Evolutionary conservation across 345 rosid species (phyloP), one percentile per base, ranked within the genome.

Genomic region (Salix brachista): DNA sequence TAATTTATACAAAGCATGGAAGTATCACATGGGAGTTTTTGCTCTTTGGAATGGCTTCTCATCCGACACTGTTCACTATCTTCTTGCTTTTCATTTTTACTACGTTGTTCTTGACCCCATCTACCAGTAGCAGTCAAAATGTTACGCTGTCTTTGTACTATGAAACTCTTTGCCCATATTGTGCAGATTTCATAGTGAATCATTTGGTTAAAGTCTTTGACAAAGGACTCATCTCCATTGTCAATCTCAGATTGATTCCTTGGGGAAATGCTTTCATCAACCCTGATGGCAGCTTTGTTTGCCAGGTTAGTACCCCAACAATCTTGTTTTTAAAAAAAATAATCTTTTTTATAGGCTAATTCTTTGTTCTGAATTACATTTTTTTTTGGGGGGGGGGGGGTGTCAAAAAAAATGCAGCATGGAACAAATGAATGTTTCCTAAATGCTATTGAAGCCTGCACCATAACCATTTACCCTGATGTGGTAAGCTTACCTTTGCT

Each of bases 151-250:
- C 91, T 75, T 67, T 95, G 54, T 92, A 92, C 89, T 91, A 92
- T 65, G 97, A 92, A 81, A 70, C 92, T 23, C 81, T 94, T 9
- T 92, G 97, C 67, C 97, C 97, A 0, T 87, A 82, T 76, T 92
- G 90, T 73, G 90, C 92, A 37, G 82, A 89, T 72, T 95, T 95
- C 84, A 89, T 95, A 8, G 96, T 86, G 11, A 88, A 95, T 79
- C 84, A 85, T 81, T 81, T 95, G 71, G 86, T 80, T 9, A 88
- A 88, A 83, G 69, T 91, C 75, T 91, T 95, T 69, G 72, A 87
- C 32, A 68, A 19, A 32, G 90, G 87, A 6, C 91, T 94, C 76
- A 81, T 81, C 81, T 85, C 91, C 79, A 79, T 89, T 75, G 84
- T 92, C 84, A 79, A 90, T 79, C 97, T 92, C 79, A 86, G 88